These are phyloP conservation scores for Melocanna baccifera DNA, from an alignment of 176 grass and related monocot species.

Conservation along the genomic window DNA sequence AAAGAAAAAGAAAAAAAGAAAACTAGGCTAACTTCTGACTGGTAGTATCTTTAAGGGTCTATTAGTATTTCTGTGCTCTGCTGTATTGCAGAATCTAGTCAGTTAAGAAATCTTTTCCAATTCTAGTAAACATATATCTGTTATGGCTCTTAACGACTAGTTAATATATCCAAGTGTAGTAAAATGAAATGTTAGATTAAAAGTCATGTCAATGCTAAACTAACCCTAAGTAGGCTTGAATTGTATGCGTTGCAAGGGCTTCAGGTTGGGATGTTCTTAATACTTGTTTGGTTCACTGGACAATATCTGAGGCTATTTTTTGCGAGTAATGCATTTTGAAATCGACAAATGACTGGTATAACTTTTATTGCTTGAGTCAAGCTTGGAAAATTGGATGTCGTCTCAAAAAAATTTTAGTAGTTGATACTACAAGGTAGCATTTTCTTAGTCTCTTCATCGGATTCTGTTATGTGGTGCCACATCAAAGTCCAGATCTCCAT, in stretches of 20 bases:
- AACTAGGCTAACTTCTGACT: neutral
- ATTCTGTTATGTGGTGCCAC: neutral
- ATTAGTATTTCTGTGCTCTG: neutral
- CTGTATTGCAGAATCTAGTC: neutral
- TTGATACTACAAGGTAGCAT: neutral
- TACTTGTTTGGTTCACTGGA: neutral
- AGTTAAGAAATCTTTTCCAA: neutral
- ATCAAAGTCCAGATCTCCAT: constrained; percentile 10
- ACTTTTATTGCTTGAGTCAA: neutral
- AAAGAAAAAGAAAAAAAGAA: neutral
- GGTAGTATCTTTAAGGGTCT: neutral
- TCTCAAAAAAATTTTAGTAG: neutral
- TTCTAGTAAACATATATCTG: neutral
- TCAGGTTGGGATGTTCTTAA: neutral
- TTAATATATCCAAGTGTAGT: neutral
- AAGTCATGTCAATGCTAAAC: neutral
- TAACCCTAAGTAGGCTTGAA: neutral
- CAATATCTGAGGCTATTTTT: neutral
- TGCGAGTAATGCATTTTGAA: neutral
- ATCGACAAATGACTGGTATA: neutral
- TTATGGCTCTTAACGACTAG: neutral
- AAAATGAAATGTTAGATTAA: neutral
- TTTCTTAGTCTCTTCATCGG: neutral
- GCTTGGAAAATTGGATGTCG: neutral
- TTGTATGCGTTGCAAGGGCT: neutral